Evolutionary conservation across 805 yeast genomes (phyloP), one percentile per base, ranked within the genome.

Genomic region (Torulaspora delbrueckii): DNA sequence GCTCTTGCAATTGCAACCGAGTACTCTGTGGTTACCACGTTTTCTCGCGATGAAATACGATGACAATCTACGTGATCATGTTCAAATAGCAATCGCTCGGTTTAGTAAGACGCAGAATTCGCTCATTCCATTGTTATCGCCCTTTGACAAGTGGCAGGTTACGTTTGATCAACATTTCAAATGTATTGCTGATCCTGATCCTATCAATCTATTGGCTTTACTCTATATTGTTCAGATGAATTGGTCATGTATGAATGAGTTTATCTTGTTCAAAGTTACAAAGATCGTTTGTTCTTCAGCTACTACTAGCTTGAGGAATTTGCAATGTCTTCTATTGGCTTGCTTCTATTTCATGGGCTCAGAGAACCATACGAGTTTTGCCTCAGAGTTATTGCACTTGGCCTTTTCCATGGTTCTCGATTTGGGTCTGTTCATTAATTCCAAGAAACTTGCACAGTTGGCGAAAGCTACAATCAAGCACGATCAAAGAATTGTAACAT

Each of bases 221-320:
- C 43, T 57, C 12, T 56, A 53, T 38, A 52, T 63, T 9, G 55
- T 61, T 25, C 68, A 63, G 46, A 51, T 62, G 30, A 56, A 57
- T 46, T 59, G 63, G 63, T 51, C 53, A 3, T 60, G 66, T 46
- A 47, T 61, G 27, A 56, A 58, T 50, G 54, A 59, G 30, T 52
- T 50, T 13, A 55, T 52, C 27, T 43, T 64, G 14, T 62, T 58
- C 40, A 52, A 57, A 32, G 41, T 60, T 8, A 53, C 64, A 6
- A 60, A 60, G 46, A 30, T 59, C 24, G 41, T 64, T 32, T 50
- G 54, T 13, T 39, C 50, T 3, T 48, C 54, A 5, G 40, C 56
- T 7, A 36, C 47, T 8, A 47, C 51, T 12, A 49, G 49, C 25
- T 23, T 59, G 33, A 50, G 50, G 6, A 46, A 44, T 6, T 27